These are phyloP conservation scores for Exophiala phaeomuriformis DNA, from an alignment of 2,329 filamentous ascomycete species.

Conservation along the genomic window DNA sequence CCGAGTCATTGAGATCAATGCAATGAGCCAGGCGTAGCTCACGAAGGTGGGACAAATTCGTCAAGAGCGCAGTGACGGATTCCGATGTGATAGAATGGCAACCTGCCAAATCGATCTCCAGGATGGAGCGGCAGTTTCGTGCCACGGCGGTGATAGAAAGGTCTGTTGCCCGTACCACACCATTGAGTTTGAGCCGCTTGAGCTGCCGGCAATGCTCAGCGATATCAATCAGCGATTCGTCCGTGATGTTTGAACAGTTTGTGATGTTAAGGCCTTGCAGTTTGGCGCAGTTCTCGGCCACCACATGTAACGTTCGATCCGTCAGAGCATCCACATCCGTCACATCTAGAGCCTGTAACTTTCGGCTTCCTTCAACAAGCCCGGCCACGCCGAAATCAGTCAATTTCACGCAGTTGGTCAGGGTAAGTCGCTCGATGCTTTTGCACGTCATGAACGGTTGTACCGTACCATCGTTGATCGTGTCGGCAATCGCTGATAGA, in stretches of 20 bases:
- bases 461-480: constrained; percentile 84
- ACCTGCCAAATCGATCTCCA: constrained; percentile 91
- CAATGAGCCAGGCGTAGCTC: constrained; percentile 85
- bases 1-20: constrained; percentile 73
- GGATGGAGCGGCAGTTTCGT: constrained; percentile 77
- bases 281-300: constrained; percentile 73
- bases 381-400: constrained; percentile 76
- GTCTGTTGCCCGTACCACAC: constrained; percentile 78
- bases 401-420: constrained; percentile 80
- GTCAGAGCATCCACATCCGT: constrained; percentile 75
- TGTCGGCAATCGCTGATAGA: constrained; percentile 66
- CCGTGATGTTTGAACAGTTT: constrained; percentile 73
- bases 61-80: constrained; percentile 72
- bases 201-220: constrained; percentile 77
- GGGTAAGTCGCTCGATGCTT: constrained; percentile 80
- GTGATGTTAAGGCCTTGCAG: constrained; percentile 92
- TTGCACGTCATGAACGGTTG: constrained; percentile 76
- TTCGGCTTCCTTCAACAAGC: constrained; percentile 69
- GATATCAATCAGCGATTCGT: constrained; percentile 73
- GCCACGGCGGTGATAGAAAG: constrained; percentile 78
- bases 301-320: constrained; percentile 66
- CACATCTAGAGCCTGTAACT: constrained; percentile 82
- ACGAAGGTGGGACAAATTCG: constrained; percentile 72
- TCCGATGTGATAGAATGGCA: constrained; percentile 74
- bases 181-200: constrained; percentile 93